Percentiles rank a stretch among this genome's conserved stretches.
These are phyloP conservation scores for Cytauxzoon felis DNA, from an alignment of 169 alveolate species.

Conservation along the genomic window DNA sequence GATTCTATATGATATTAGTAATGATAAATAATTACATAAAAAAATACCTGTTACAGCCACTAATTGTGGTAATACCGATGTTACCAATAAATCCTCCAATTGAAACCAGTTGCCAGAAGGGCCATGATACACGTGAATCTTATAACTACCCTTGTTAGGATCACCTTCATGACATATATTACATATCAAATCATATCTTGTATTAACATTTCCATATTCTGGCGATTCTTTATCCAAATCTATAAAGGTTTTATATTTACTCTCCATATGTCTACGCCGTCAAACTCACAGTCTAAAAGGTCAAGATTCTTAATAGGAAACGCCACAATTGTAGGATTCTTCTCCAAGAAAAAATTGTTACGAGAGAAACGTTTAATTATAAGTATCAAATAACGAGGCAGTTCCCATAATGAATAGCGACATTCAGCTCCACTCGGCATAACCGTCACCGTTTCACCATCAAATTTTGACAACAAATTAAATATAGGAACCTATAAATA, in stretches of 20 bases:
- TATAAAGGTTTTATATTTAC: constrained; percentile 10
- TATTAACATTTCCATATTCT: constrained; percentile 19
- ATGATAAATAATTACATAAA: too few species aligned
- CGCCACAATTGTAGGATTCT: constrained; percentile 97
- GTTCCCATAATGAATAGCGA: constrained; percentile 63
- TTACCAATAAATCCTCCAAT: constrained; percentile 92
- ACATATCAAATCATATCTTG: constrained; percentile 88
- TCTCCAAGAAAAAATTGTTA: constrained; percentile 94
- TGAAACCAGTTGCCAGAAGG: constrained; percentile 95
- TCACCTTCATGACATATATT: constrained; percentile 94
- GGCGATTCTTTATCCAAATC: constrained; percentile 31
- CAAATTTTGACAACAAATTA: constrained; percentile 88
- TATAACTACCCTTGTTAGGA: constrained; percentile 89
- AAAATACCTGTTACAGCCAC: constrained; percentile 86
- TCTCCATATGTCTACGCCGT: neutral
- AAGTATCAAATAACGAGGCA: constrained; percentile 88
- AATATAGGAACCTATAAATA: constrained; percentile 80
- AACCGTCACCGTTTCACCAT: constrained; percentile 90
- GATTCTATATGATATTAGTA: constrained; percentile 20
- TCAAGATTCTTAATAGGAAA: constrained; percentile 93
- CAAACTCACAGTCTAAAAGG: constrained; percentile 73
- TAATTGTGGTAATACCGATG: constrained; percentile 92
- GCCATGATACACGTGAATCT: constrained; percentile 84
- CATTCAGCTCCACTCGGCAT: constrained; percentile 52
- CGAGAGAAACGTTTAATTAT: constrained; percentile 91